Evolutionary conservation across 2,329 filamentous ascomycete genomes (phyloP).

Genomic region (Claviceps africana): DNA sequence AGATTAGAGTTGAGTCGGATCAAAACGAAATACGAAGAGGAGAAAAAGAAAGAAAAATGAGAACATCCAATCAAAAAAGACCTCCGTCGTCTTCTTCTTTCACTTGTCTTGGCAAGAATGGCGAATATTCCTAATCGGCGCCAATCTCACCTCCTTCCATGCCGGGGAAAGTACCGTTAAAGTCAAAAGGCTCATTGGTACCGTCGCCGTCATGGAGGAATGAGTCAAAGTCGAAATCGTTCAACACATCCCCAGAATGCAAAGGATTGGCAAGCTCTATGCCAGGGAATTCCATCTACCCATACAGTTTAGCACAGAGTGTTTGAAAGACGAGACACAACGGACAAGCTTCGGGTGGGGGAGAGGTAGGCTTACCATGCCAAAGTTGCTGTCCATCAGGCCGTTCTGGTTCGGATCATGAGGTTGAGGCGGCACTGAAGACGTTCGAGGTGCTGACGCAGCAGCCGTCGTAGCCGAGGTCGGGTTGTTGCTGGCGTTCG

Average conservation of each 20-base stretch:
- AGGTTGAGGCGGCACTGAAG: conserved; percentile 21
- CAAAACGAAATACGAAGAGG: conserved; percentile 10
- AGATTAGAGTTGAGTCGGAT: conserved; percentile 21
- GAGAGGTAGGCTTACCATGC: conserved; percentile 27
- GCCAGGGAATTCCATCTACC: conserved; percentile 29
- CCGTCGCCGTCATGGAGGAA: conserved; percentile 44
- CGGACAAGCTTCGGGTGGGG: not conserved
- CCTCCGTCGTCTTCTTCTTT: not conserved
- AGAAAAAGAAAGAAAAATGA: conserved; percentile 7
- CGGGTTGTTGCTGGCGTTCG: not conserved
- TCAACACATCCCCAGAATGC: conserved; percentile 41
- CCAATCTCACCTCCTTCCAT: conserved; percentile 46
- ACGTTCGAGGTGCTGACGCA: conserved; percentile 16
- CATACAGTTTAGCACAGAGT: conserved; percentile 5
- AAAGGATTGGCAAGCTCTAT: conserved; percentile 45
- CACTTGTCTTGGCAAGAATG: not conserved
- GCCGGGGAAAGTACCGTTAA: conserved; percentile 33
- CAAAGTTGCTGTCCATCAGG: conserved; percentile 33
- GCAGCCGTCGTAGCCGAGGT: conserved; percentile 11
- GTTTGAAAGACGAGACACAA: not conserved
- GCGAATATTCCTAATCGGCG: conserved; percentile 31
- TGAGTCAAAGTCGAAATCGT: conserved; percentile 55
- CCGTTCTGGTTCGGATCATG: conserved; percentile 33
- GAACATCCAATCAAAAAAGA: conserved; percentile 7
- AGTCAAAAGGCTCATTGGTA: conserved; percentile 38